These are phyloP conservation scores for Ceratocystis alfenasii DNA, from an alignment of 2,329 filamentous ascomycete genomes.

Conservation along the genomic window DNA sequence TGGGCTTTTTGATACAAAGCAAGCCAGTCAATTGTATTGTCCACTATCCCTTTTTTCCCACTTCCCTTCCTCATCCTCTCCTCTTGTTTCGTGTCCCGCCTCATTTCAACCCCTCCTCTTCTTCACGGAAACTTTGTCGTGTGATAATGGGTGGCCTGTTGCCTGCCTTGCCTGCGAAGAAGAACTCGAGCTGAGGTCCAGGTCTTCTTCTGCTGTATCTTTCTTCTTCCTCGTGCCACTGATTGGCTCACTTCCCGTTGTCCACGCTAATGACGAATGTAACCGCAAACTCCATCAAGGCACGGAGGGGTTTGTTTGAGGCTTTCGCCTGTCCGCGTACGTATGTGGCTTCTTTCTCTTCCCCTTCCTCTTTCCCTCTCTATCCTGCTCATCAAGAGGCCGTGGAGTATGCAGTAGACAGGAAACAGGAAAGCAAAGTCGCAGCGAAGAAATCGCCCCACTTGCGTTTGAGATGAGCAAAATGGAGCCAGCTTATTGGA, in stretches of 20 bases:
- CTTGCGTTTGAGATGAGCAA: constrained; percentile 3
- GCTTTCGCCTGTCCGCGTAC: not conserved
- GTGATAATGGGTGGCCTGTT: too few species aligned
- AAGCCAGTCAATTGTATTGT: not conserved
- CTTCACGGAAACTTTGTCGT: too few species aligned
- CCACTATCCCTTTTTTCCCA: too few species aligned
- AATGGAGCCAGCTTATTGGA: not conserved
- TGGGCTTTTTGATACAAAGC: not conserved
- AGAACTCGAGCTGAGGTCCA: too few species aligned
- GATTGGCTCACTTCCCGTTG: not conserved
- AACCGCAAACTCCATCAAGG: not conserved
- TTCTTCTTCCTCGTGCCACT: not conserved
- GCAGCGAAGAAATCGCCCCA: not conserved
- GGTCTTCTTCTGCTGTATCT: too few species aligned
- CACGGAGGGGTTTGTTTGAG: not conserved
- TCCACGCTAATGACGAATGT: not conserved
- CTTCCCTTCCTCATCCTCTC: too few species aligned
- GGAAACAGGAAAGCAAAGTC: not conserved
- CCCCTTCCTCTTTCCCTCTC: not conserved
- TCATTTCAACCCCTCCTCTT: too few species aligned
- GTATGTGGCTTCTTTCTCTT: not conserved
- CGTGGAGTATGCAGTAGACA: not conserved
- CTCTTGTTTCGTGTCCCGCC: too few species aligned
- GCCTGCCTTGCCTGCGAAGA: too few species aligned
- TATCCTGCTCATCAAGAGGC: not conserved